A percentile compares a stretch with the other conserved stretches of the same genome.
These are phyloP conservation scores for Kappamyces sp. DNA, from an alignment of 192 early-diverging fungal genomes.

Conservation along the genomic window DNA sequence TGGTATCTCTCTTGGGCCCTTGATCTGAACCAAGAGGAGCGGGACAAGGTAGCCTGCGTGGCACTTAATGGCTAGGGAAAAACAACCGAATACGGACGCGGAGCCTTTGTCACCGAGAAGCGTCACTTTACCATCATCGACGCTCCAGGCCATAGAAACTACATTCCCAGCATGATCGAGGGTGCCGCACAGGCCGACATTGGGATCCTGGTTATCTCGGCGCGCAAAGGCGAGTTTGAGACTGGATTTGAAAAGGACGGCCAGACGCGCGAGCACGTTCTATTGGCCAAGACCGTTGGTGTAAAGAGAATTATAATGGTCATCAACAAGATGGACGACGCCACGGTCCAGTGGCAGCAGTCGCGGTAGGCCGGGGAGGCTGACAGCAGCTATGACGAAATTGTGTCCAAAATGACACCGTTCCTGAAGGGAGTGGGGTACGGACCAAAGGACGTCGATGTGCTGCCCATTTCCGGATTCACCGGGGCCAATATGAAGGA, in stretches of 20 bases:
- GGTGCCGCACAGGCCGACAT: slow-evolving; percentile 97
- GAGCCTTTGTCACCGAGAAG: slow-evolving; percentile 93
- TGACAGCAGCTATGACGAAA: slow-evolving; percentile 77
- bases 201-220: slow-evolving; percentile 92
- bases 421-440: slow-evolving; percentile 91
- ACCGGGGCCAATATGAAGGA: slow-evolving; percentile 97
- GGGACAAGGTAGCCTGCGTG: slow-evolving; percentile 66
- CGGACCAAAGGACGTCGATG: slow-evolving; percentile 82
- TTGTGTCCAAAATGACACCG: slow-evolving; percentile 72
- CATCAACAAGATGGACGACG: slow-evolving; percentile 99
- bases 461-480: slow-evolving; percentile 93
- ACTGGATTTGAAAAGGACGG: slow-evolving; percentile 99
- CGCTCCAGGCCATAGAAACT: slow-evolving; percentile 98
- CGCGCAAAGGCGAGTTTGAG: slow-evolving; percentile 98
- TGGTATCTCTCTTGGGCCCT: slow-evolving; percentile 99
- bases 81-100: slow-evolving; percentile 96
- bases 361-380: slow-evolving; percentile 39
- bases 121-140: slow-evolving; percentile 96
- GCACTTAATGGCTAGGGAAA: slow-evolving; percentile 62
- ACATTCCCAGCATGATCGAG: slow-evolving; percentile 94
- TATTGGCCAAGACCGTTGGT: slow-evolving; percentile 94
- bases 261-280: slow-evolving; percentile 97
- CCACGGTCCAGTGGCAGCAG: slow-evolving; percentile 91
- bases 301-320: slow-evolving; percentile 87
- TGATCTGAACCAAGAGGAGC: slow-evolving; percentile 94